Evolutionary conservation across 169 alveolate genomes (phyloP).

Genomic region (Plasmodium billcollinsi): DNA sequence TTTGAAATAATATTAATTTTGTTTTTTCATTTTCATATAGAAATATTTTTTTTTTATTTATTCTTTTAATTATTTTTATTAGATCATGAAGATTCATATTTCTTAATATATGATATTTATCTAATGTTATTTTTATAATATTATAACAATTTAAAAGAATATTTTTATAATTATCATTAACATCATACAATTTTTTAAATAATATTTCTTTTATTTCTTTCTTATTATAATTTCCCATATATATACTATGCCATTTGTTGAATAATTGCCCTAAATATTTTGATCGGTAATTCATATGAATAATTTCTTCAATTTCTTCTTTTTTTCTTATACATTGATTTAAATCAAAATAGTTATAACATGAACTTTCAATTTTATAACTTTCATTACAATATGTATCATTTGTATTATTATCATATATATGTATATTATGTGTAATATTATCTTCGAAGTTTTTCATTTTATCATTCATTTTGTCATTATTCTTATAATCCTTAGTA

Average conservation of each 20-base stretch:
- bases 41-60: constrained; percentile 42
- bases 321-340: not conserved
- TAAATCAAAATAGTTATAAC: no score
- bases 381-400: no score
- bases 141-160: constrained; percentile 34
- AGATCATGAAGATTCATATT: constrained; percentile 75
- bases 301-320: constrained; percentile 7
- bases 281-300: constrained; percentile 43
- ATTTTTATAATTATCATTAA: constrained; percentile 34
- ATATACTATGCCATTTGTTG: constrained; percentile 63
- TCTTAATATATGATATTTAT: constrained; percentile 55
- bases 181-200: constrained; percentile 16
- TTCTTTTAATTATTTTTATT: constrained; percentile 54
- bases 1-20: constrained; percentile 38
- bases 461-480: not conserved
- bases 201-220: constrained; percentile 66
- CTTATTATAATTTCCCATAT: constrained; percentile 18
- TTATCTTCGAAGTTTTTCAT: no score
- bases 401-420: no score
- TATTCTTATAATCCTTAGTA: not conserved
- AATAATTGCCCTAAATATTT: constrained; percentile 16
- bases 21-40: constrained; percentile 30
- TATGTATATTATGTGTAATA: no score
- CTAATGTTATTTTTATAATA: constrained; percentile 15
- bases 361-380: no score